A percentile compares a stretch with the other conserved stretches of the same genome.
Conservation (phyloP, 176 grass and related monocot genomes). For the Musa beccarii region DNA sequence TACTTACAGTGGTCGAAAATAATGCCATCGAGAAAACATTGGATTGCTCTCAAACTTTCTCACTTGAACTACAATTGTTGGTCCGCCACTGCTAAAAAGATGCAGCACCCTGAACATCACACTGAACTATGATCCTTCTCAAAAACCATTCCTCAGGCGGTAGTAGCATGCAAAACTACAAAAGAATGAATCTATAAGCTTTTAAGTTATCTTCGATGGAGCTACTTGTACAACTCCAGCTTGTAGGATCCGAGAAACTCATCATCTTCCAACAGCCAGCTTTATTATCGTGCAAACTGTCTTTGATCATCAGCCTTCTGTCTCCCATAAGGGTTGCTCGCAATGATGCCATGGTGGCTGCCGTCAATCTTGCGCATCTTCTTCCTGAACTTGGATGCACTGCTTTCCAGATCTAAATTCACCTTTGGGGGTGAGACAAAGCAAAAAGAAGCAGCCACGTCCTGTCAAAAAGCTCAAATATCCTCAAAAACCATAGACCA, state of each 20-base stretch:
- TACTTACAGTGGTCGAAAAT: too few species aligned
- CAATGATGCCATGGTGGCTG: conserved; percentile 49
- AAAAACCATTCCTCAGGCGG: too few species aligned
- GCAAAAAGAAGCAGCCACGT: conserved; percentile 76
- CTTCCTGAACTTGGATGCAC: conserved; percentile 66
- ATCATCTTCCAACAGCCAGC: not conserved
- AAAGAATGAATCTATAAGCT: too few species aligned
- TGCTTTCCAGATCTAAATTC: conserved; percentile 70
- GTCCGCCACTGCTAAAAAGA: too few species aligned
- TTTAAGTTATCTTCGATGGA: too few species aligned
- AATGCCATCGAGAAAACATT: too few species aligned
- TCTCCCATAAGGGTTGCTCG: conserved; percentile 65
- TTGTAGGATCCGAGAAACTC: not conserved
- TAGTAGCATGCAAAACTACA: too few species aligned
- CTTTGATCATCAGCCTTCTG: conserved; percentile 29
- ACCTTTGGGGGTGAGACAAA: conserved; percentile 77
- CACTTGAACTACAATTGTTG: too few species aligned
- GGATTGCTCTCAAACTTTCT: too few species aligned
- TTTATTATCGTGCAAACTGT: conserved; percentile 56
- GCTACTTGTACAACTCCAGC: not conserved
- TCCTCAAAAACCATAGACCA: conserved; percentile 1
- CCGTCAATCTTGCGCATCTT: conserved; percentile 64
- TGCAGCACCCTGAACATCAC: too few species aligned
- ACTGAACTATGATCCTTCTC: too few species aligned
- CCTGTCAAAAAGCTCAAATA: conserved; percentile 27